Evolutionary conservation across 352 stramenopile genomes (phyloP), one percentile per base, ranked within the genome.

Genomic region (Phytophthora quininea): DNA sequence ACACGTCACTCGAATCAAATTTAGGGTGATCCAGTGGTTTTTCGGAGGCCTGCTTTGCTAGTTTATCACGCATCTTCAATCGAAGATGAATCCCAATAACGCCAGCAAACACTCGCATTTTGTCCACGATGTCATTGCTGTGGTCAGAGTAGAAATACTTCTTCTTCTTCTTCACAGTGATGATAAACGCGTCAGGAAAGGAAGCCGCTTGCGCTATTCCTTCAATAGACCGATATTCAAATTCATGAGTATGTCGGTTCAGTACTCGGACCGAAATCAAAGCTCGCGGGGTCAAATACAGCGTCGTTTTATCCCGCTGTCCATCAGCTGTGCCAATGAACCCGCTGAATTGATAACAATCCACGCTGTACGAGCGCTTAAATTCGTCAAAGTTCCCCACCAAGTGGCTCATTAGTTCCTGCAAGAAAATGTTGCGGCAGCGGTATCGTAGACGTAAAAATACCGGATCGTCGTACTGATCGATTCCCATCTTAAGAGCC

Each of bases 321-420:
- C 84, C 84, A 58, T 85, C 84, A 32, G 71, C 65, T 10, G 85
- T 89, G 30, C 86, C 84, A 4, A 95, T 71, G 32, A 91, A 93
- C 0, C 86, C 86, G 53, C 69, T 91, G 54, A 92, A 95, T 50
- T 92, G 83, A 49, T 73, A 79, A 55, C 81, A 91, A 24, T 92
- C 80, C 29, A 93, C 80, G 29, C 57, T 74, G 43, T 90, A 95
- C 0, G 86, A 73, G 4, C 83, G 80, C 65, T 91, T 89, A 37
- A 92, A 89, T 33, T 93, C 84, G 2, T 95, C 84, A 58, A 95
- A 89, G 54, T 77, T 91, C 9, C 84, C 84, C 24, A 79, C 66
- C 46, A 93, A 78, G 63, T 93, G 84, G 54, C 82, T 93, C 81
- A 95, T 91, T 2, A 95, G 64, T 54, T 95, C 86, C 73, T 95